phyloP scores from a whole-genome alignment of 768 basidiomycete species.

The Pholiota microspora region DNA sequence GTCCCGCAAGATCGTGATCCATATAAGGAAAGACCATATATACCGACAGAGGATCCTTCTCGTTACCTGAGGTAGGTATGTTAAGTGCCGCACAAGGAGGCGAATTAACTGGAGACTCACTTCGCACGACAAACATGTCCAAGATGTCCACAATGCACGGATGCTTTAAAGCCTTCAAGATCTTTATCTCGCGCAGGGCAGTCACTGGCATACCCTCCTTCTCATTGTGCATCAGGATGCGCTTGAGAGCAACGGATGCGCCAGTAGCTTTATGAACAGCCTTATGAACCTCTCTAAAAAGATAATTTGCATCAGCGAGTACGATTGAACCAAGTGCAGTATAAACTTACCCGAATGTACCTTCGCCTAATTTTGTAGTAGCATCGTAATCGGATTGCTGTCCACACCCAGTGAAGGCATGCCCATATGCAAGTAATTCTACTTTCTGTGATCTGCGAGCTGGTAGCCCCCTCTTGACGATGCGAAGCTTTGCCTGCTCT shows the following conservation, averaged over 20 bases:
- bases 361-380: constrained; percentile 90
- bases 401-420: constrained; percentile 68
- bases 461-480: constrained; percentile 37
- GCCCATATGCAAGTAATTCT: constrained; percentile 67
- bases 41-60: constrained; percentile 75
- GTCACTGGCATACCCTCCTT: constrained; percentile 98
- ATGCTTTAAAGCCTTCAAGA: constrained; percentile 87
- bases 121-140: constrained; percentile 89
- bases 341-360: constrained; percentile 88
- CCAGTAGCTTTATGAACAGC: constrained; percentile 66
- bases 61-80: constrained; percentile 45
- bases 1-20: constrained; percentile 97
- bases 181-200: constrained; percentile 94
- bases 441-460: constrained; percentile 57
- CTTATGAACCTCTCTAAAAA: constrained; percentile 83
- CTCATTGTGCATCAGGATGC: constrained; percentile 95
- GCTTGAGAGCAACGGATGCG: constrained; percentile 80
- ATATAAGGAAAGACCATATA: constrained; percentile 99
- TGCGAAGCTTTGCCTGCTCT: constrained; percentile 22
- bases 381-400: constrained; percentile 73
- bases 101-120: constrained; percentile 37
- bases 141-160: constrained; percentile 82
- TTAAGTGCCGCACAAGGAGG: not conserved
- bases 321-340: constrained; percentile 4
- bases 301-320: constrained; percentile 9